Conservation (phyloP, 2,329 filamentous ascomycete species). For the Allantophomopsis cytisporea region DNA sequence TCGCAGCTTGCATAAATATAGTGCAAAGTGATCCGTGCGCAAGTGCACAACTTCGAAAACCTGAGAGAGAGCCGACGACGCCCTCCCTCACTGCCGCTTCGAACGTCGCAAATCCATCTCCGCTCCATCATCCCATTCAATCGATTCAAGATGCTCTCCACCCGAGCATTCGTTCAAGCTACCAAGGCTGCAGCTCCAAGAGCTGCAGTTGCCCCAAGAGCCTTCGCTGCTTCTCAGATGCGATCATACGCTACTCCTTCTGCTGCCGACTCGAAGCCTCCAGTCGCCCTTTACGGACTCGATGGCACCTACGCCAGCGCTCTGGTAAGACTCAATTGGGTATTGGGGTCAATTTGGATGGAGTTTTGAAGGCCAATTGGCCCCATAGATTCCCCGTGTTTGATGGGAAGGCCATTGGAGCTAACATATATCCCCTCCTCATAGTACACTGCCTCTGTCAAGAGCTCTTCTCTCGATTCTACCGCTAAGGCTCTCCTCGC, state of each 20-base stretch:
- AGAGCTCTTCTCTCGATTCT: slow-evolving; percentile 72
- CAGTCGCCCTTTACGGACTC: slow-evolving; percentile 83
- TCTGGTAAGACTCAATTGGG: slow-evolving; percentile 55
- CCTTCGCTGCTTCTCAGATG: slow-evolving; percentile 43
- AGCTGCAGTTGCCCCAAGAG: slow-evolving; percentile 15
- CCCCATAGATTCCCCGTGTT: background rate
- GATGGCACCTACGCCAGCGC: slow-evolving; percentile 98
- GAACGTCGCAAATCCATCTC: slow-evolving; percentile 4
- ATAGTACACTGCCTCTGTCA: slow-evolving; percentile 92
- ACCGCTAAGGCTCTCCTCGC: slow-evolving; percentile 67
- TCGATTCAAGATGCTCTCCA: slow-evolving; percentile 17
- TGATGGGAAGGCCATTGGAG: background rate
- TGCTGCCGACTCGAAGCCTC: slow-evolving; percentile 56
- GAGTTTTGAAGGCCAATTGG: background rate
- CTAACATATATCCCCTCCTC: background rate
- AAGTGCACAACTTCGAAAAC: slow-evolving; percentile 5
- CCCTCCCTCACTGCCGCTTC: slow-evolving; percentile 2
- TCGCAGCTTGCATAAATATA: too few species aligned
- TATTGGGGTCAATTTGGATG: background rate
- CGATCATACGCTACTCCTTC: slow-evolving; percentile 63
- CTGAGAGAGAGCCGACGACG: slow-evolving; percentile 3
- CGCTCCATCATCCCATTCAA: slow-evolving; percentile 14
- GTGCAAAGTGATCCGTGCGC: background rate
- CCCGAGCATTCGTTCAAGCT: slow-evolving; percentile 17
- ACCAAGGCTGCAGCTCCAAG: slow-evolving; percentile 14